Percentiles rank a stretch among this genome's conserved stretches.
Conservation (phyloP, 202 grass and related monocot genomes). For the Hordeum pubiflorum region DNA sequence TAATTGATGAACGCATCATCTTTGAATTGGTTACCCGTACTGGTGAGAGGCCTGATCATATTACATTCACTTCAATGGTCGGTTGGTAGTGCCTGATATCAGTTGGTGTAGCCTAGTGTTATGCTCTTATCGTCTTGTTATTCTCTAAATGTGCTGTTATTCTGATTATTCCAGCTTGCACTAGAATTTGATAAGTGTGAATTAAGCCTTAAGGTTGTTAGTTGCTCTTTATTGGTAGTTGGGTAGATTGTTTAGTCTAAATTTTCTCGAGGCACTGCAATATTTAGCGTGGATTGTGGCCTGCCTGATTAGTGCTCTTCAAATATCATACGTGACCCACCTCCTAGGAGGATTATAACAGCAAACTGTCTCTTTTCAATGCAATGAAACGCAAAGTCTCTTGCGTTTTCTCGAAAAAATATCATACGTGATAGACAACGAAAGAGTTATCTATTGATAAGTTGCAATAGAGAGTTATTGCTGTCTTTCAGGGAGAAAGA, state of each 20-base stretch:
- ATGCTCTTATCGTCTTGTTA: not conserved
- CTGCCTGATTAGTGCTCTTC: too few species aligned
- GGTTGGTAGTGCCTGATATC: not conserved
- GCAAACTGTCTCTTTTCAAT: too few species aligned
- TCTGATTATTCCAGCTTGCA: not conserved
- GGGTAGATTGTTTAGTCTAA: not conserved
- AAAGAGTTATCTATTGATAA: not conserved
- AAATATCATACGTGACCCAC: too few species aligned
- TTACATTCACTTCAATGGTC: not conserved
- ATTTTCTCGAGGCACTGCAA: not conserved
- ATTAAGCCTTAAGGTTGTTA: not conserved
- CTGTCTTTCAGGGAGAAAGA: not conserved
- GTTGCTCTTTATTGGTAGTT: not conserved
- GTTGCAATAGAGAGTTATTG: not conserved
- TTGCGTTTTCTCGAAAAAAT: too few species aligned
- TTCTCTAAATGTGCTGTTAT: not conserved
- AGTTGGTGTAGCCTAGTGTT: not conserved
- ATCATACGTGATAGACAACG: too few species aligned
- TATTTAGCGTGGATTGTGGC: not conserved
- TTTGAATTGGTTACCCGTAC: not conserved
- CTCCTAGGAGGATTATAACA: too few species aligned
- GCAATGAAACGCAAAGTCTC: too few species aligned
- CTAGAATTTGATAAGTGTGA: not conserved
- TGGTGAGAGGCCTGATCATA: not conserved
- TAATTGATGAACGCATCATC: not conserved